phyloP scores from a whole-genome alignment of 139 green algal species.

The Gonium pectorale region DNA sequence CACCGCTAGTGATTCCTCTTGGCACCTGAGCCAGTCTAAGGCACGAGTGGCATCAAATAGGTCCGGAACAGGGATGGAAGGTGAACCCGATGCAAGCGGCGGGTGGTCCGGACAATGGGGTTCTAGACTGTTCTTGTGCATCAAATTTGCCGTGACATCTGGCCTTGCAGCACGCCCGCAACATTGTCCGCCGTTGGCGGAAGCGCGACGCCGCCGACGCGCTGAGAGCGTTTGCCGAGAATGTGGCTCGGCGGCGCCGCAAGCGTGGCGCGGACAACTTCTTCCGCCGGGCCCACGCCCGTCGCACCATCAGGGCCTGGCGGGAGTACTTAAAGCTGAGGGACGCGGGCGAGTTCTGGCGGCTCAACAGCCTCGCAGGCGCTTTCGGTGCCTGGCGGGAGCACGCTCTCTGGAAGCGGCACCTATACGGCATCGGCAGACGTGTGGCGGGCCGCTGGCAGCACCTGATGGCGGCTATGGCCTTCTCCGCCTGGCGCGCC shows the following conservation, averaged over 20 bases:
- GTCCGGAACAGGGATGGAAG: too few relatives aligned
- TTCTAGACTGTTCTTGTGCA: too few relatives aligned
- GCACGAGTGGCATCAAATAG: too few relatives aligned
- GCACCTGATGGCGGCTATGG: slow-evolving; percentile 22
- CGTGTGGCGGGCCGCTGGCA: slow-evolving; percentile 42
- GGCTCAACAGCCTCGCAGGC: slow-evolving; percentile 42
- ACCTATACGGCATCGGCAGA: background rate
- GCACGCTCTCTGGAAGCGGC: background rate
- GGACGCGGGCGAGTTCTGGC: slow-evolving; percentile 44
- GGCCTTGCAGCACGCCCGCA: slow-evolving; percentile 3
- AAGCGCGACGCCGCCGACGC: background rate
- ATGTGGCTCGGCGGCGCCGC: slow-evolving; percentile 2
- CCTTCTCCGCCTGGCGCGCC: slow-evolving; percentile 6
- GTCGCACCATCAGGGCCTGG: slow-evolving; percentile 15
- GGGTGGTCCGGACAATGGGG: too few relatives aligned
- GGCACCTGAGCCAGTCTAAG: too few relatives aligned
- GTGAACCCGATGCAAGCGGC: too few relatives aligned
- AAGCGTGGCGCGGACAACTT: slow-evolving; percentile 39
- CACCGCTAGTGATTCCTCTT: too few relatives aligned
- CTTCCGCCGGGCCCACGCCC: background rate
- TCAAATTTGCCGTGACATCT: too few relatives aligned
- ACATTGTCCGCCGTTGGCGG: slow-evolving; percentile 16
- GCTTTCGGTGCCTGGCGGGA: background rate
- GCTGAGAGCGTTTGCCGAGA: slow-evolving; percentile 10
- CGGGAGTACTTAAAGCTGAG: slow-evolving; percentile 21